Evolutionary conservation across 2,329 filamentous ascomycete species (phyloP).

Genomic region (Penicillium sp.): DNA sequence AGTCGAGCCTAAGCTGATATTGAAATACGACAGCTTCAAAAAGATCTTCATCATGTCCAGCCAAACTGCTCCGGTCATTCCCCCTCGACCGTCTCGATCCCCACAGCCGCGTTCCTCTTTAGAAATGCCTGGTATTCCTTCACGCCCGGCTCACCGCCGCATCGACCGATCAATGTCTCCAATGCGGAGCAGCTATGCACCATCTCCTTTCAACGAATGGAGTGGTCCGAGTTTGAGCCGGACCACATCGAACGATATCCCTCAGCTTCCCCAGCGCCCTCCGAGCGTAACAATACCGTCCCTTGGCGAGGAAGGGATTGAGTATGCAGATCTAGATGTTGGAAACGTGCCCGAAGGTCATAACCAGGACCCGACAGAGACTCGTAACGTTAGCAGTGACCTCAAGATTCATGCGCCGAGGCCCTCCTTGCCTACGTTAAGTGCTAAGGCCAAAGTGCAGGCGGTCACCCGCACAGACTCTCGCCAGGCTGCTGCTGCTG

Average conservation of each 20-base stretch:
- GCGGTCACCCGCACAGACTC: constrained; percentile 89
- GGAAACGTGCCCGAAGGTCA: constrained; percentile 45
- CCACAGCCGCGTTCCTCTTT: constrained; percentile 47
- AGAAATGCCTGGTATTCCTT: constrained; percentile 71
- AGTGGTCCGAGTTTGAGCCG: constrained; percentile 41
- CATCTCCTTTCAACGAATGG: constrained; percentile 78
- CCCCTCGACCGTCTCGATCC: constrained; percentile 62
- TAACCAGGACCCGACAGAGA: constrained; percentile 64
- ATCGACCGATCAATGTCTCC: constrained; percentile 76
- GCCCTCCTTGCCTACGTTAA: constrained; percentile 77
- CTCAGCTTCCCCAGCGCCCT: constrained; percentile 58
- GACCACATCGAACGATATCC: constrained; percentile 37
- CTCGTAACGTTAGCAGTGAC: constrained; percentile 74
- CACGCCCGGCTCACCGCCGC: constrained; percentile 67
- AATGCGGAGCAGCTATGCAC: constrained; percentile 74
- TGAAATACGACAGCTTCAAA: constrained; percentile 15
- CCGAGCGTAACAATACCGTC: constrained; percentile 80
- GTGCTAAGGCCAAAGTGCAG: constrained; percentile 79
- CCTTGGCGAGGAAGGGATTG: constrained; percentile 83
- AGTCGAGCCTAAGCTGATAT: constrained; percentile 18
- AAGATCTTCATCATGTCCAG: constrained; percentile 36
- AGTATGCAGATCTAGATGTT: constrained; percentile 69
- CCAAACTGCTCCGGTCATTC: constrained; percentile 57
- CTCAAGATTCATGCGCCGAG: constrained; percentile 86
- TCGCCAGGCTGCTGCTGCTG: constrained; percentile 79